Percentiles rank a stretch among this genome's conserved stretches.
phyloP scores from a whole-genome alignment of 306 rosid genomes.

The Prunus davidiana region DNA sequence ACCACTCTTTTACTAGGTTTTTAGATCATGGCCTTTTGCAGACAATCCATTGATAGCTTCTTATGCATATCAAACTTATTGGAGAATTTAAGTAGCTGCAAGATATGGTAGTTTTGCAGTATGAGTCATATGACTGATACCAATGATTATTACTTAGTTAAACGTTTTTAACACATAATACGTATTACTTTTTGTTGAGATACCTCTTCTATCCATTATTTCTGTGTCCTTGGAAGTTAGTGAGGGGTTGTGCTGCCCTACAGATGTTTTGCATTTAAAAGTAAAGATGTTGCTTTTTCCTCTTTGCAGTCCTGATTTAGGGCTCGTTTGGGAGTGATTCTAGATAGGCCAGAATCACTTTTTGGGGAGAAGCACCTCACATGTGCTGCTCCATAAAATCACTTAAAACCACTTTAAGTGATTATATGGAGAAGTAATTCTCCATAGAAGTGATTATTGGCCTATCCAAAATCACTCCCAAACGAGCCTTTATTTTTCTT shows the following conservation, averaged over 20 bases:
- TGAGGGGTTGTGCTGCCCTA: not conserved
- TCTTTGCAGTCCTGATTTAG: not conserved
- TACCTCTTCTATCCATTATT: not conserved
- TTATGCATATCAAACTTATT: not conserved
- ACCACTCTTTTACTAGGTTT: not conserved
- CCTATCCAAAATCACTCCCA: too few relatives aligned
- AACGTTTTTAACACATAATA: too few relatives aligned
- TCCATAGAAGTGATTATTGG: too few relatives aligned
- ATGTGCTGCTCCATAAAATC: too few relatives aligned
- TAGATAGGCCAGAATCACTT: too few relatives aligned
- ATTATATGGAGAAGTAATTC: too few relatives aligned
- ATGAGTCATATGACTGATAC: not conserved
- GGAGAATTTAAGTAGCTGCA: not conserved
- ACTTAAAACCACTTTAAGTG: too few relatives aligned
- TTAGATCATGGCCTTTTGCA: not conserved
- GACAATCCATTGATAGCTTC: not conserved
- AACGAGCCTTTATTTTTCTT: not conserved
- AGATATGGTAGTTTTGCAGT: not conserved
- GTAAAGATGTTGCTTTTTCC: not conserved
- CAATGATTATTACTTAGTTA: too few relatives aligned
- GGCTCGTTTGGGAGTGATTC: too few relatives aligned
- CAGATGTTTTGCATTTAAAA: not conserved
- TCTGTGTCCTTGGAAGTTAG: not conserved
- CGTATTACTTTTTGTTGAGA: not conserved
- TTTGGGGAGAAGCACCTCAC: too few relatives aligned